Evolutionary conservation across 1,284 basidiomycete genomes (phyloP), one percentile per base, ranked within the genome.

Genomic region (Meripilus lineatus): DNA sequence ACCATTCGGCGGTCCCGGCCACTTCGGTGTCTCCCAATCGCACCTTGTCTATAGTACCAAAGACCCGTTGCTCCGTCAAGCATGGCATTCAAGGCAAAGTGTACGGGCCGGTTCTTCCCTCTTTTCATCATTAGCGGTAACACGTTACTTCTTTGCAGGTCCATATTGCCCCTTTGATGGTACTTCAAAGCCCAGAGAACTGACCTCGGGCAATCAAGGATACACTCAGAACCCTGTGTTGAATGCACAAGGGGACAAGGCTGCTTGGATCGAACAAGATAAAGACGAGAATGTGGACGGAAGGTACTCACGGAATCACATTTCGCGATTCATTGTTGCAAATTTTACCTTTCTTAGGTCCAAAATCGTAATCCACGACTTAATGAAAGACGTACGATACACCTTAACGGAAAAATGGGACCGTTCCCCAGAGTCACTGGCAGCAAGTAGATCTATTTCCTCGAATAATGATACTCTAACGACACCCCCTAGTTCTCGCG

Each of bases 181-280:
- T 6, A 62, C 65, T 18, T 62, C 67, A 5, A 58, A 68, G 32
- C 77, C 80, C 3, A 70, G 65, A 34, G 77, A 88, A 50, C 66
- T 95, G 34, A 94, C 93, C 0, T 79, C 82, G 14, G 89, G 89
- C 5, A 72, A 74, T 28, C 90, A 93, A 61, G 93, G 90, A 20
- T 91, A 91, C 2, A 85, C 81, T 4, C 79, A 77, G 53, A 72
- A 64, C 25, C 82, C 90, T 0, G 74, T 77, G 2, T 82, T 93
- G 58, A 87, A 72, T 50, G 66, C 68, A 3, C 67, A 78, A 32
- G 87, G 83, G 0, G 74, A 72, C 43, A 87, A 86, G 63, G 77
- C 81, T 2, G 90, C 87, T 0, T 96, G 92, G 92, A 67, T 89
- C 32, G 85, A 96, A 63, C n/a, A n/a, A n/a, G n/a, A n/a, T n/a